These are phyloP conservation scores for Bolboschoenus planiculmis DNA, from an alignment of 176 grass and related monocot species.

Conservation along the genomic window DNA sequence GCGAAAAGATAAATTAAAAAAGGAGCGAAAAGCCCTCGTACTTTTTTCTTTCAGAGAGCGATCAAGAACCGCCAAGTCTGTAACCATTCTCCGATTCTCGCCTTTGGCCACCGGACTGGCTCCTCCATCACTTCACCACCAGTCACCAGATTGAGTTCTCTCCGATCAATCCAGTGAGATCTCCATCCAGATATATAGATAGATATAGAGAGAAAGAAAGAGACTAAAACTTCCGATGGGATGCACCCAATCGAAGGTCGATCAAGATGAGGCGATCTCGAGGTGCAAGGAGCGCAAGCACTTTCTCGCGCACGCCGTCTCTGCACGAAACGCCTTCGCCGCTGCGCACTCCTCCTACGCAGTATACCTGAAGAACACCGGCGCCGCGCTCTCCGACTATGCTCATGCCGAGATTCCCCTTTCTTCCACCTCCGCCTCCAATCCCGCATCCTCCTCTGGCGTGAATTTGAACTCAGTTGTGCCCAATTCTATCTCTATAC, in stretches of 20 bases:
- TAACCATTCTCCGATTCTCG: background rate
- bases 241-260: conserved; percentile 87
- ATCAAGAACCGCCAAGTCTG: background rate
- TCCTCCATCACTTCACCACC: background rate
- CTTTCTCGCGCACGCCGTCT: conserved; percentile 44
- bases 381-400: conserved; percentile 73
- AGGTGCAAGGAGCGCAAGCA: conserved; percentile 72
- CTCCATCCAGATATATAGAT: background rate
- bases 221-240: conserved; percentile 41
- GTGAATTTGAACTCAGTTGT: conserved; percentile 25
- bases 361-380: conserved; percentile 67
- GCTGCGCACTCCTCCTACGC: conserved; percentile 76
- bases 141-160: background rate
- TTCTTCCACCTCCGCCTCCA: background rate
- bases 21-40: background rate
- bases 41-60: conserved; percentile 1
- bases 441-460: conserved; percentile 24
- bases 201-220: background rate
- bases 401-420: conserved; percentile 54
- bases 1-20: background rate
- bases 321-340: conserved; percentile 71
- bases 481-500: background rate
- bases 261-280: conserved; percentile 74
- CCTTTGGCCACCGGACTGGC: background rate
- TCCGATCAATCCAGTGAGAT: background rate